phyloP scores from a whole-genome alignment of 331 rosid genomes.

The Pyracantha coccinea region DNA sequence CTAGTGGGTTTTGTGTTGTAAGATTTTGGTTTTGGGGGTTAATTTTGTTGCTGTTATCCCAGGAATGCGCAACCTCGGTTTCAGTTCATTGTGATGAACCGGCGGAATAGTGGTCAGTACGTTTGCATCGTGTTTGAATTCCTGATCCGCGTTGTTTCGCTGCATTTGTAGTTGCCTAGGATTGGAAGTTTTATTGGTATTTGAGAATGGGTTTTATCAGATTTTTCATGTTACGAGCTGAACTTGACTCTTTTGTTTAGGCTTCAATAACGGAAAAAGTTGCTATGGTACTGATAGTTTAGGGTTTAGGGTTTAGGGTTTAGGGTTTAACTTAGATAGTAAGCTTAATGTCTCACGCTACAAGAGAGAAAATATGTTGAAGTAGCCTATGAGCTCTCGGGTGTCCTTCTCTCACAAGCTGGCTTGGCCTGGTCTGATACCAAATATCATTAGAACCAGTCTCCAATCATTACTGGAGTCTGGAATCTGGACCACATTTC shows the following conservation, averaged over 20 bases:
- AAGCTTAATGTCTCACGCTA: background rate
- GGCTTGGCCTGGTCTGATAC: background rate
- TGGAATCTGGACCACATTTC: background rate
- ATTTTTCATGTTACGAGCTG: background rate
- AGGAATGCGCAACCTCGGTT: conserved; percentile 88
- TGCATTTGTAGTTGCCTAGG: background rate
- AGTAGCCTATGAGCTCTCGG: background rate
- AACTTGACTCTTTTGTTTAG: background rate
- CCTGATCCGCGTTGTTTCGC: background rate
- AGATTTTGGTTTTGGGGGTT: background rate
- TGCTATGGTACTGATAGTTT: background rate
- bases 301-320: conserved; percentile 1
- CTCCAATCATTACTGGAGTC: background rate
- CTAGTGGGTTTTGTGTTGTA: background rate
- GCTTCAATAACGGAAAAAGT: background rate
- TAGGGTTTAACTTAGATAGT: background rate
- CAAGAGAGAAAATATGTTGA: background rate
- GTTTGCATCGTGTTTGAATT: background rate
- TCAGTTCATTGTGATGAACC: conserved; percentile 97
- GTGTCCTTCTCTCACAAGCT: background rate
- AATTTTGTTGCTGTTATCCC: conserved; percentile 13
- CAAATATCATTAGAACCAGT: background rate
- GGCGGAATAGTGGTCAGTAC: conserved; percentile 76
- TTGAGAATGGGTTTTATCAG: background rate
- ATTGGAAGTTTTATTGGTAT: background rate